Base-by-base conservation (phyloP, 2,329 filamentous ascomycete species). In the Cryphonectria nitschkei region DNA sequence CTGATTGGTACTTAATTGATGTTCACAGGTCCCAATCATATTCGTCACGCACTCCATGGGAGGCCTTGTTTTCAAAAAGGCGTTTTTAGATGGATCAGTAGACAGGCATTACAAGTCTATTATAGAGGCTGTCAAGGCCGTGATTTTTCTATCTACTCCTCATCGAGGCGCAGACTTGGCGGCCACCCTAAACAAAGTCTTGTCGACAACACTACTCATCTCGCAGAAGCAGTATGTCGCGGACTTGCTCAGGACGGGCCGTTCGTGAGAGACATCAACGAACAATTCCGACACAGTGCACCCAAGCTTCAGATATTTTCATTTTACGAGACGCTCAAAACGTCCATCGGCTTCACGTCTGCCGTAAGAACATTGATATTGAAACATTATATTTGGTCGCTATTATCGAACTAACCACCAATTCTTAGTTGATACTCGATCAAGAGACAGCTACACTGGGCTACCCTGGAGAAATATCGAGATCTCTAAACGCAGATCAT, bases 121-220 rank as follows among this genome's bases (percentile, higher is more conserved):
- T 56, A 29, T 11, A 14, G n/a, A 56, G 4, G 52, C 52, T 56
- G 14, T 56, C n/a, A 56, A 56, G 2, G 52, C 52, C 11, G 52
- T 56, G 11, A 1, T 56, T 1, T 56, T 56, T 14, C 5, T 56
- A 16, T 56, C 52, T 14, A 56, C 52, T 26, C 52, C 52, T 9
- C 52, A 56, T 56, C 52, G 52, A 29, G 52, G 52, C 11, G 52
- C 52, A 56, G 52, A 56, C 26, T 16, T 56, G 52, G 52, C 52
- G 2, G 29, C 4, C 13, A 26, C 29, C 3, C 3, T 56, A 3
- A 56, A 56, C 3, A 56, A 29, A 26, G 52, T 56, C 26, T 11
- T 56, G 52, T 56, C 52, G 52, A 29, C n/a, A 29, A 32, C 52
- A 14, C n/a, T 14, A 29, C 52, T 56, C 26, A n/a, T 13, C 52